These are phyloP conservation scores for Fraxinus excelsior DNA, from an alignment of 257 asterid genomes.

Conservation along the genomic window DNA sequence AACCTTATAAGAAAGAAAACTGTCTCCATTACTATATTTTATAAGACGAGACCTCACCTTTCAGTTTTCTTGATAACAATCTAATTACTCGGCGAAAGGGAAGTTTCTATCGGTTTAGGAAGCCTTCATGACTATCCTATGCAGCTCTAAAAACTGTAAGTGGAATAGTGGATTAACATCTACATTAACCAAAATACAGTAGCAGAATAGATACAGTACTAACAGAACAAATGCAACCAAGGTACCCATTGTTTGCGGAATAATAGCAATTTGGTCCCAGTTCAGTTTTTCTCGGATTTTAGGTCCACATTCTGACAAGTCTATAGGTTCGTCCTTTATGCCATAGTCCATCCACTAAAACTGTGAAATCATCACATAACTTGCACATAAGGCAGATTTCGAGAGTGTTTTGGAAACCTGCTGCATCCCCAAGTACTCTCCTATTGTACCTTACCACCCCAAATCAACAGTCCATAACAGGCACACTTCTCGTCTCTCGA, in stretches of 20 bases:
- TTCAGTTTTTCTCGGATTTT: background rate
- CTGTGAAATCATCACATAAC: background rate
- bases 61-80: background rate
- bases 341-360: background rate
- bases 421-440: background rate
- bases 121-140: background rate
- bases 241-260: background rate
- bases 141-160: background rate
- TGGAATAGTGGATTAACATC: background rate
- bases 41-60: background rate
- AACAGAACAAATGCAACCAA: background rate
- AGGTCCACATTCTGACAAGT: background rate
- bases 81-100: background rate
- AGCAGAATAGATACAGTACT: background rate
- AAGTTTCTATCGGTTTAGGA: background rate
- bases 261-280: background rate
- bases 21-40: constrained; percentile 6
- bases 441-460: background rate
- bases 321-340: background rate
- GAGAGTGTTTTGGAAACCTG: background rate
- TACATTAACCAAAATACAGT: background rate
- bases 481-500: background rate
- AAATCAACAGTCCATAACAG: background rate
- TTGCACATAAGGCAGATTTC: background rate
- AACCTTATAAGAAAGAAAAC: background rate